Evolutionary conservation across 208 protist genomes (phyloP).

Genomic region (Crithidia thermophila): DNA sequence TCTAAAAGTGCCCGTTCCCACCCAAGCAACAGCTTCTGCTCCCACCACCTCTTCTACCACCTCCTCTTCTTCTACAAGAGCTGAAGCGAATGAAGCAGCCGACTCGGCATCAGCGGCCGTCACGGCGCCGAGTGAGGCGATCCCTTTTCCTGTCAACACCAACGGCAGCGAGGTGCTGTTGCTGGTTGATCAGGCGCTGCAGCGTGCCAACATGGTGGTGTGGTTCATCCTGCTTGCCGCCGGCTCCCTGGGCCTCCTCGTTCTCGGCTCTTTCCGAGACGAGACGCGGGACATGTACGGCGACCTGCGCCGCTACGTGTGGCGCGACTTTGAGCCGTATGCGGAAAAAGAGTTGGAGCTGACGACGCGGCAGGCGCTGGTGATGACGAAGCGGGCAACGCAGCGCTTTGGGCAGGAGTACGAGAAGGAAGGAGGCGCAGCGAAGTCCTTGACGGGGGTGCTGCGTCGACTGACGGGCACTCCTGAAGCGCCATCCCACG

Average conservation of each 20-base stretch:
- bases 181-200: constrained; percentile 43
- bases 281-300: constrained; percentile 34
- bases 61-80: neutral
- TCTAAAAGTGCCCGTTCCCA: constrained; percentile 51
- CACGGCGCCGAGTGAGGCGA: constrained; percentile 9
- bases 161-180: constrained; percentile 47
- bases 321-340: constrained; percentile 43
- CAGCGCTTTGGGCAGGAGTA: constrained; percentile 60
- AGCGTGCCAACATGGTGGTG: constrained; percentile 32
- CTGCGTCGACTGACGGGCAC: constrained; percentile 8
- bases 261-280: constrained; percentile 51
- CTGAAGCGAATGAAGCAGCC: too few species aligned
- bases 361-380: constrained; percentile 46
- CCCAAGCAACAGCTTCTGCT: neutral
- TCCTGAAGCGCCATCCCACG: too few species aligned
- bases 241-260: constrained; percentile 36
- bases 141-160: constrained; percentile 62
- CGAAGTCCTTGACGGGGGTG: constrained; percentile 25
- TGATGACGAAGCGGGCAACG: constrained; percentile 66
- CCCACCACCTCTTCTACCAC: neutral
- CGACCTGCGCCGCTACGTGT: constrained; percentile 32
- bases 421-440: constrained; percentile 42
- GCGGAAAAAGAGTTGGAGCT: constrained; percentile 33
- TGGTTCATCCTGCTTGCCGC: constrained; percentile 31
- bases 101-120: neutral